Percentiles rank a stretch among this genome's conserved stretches.
Conservation (phyloP, 1,284 basidiomycete species). For the Marasmius oreades region DNA sequence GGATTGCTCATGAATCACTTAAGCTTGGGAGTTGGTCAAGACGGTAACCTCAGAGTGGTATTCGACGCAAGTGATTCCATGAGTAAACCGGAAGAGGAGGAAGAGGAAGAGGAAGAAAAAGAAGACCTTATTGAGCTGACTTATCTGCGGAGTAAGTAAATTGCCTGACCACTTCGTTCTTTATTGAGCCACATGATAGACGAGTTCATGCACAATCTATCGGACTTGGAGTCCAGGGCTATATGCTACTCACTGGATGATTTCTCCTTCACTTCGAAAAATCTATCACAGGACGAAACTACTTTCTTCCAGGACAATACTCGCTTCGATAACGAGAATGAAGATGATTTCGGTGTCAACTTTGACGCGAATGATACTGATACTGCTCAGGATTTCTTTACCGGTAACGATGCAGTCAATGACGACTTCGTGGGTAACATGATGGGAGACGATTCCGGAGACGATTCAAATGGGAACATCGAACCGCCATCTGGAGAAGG, state of each 20-base stretch:
- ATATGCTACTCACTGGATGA: conserved; percentile 79
- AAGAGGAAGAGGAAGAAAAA: conserved; percentile 56
- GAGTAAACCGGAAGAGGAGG: conserved; percentile 75
- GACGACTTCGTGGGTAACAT: conserved; percentile 48
- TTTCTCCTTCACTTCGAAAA: conserved; percentile 74
- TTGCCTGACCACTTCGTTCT: conserved; percentile 7
- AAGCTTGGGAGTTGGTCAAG: conserved; percentile 69
- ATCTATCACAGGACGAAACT: conserved; percentile 60
- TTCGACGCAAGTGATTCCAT: conserved; percentile 95
- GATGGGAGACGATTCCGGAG: conserved; percentile 13
- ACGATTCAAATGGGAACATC: neutral
- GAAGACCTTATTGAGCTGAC: conserved; percentile 68
- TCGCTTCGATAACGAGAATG: conserved; percentile 40
- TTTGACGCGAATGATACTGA: conserved; percentile 42
- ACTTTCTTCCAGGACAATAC: conserved; percentile 52
- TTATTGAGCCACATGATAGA: conserved; percentile 23
- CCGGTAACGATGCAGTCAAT: conserved; percentile 65
- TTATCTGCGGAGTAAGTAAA: conserved; percentile 59
- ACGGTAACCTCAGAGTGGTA: conserved; percentile 85
- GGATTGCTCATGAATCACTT: conserved; percentile 94
- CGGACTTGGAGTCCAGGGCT: conserved; percentile 58
- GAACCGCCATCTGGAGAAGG: neutral
- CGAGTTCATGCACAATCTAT: conserved; percentile 70
- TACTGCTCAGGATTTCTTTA: conserved; percentile 70
- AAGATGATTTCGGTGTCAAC: conserved; percentile 24